Evolutionary conservation across 2,329 filamentous ascomycete species (phyloP), one percentile per base, ranked within the genome.

Genomic region (Cladosporium sp.): DNA sequence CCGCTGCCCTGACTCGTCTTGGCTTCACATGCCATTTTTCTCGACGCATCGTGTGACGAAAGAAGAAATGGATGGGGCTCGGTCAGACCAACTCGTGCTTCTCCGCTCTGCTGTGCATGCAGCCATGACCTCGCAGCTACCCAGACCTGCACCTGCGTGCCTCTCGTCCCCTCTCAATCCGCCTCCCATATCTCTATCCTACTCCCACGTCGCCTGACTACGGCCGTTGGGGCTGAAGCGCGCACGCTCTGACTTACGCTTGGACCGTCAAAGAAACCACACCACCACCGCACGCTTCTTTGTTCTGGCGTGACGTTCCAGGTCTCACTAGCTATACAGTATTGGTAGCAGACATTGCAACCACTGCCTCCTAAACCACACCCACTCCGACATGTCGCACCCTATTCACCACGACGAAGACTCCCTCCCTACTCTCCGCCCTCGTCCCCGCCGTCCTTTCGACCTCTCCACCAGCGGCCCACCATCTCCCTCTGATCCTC

Each of bases 371-470:
- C 30, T 25, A 26, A 51, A 18, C 11, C 11, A 56, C 32, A 18
- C 5, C 11, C 34, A 30, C 10, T 5, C 49, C 53, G 68, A 34
- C 59, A 76, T 75, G 73, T 70, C 66, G 67, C 70, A 74, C 65
- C 70, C 70, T 23, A 26, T 60, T 4, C 63, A 68, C 18, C 68
- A 71, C 67, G 51, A 65, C 66, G 70, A 71, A 58, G 69, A 72
- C 51, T 64, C 67, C 30, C 65, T 67, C 28, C 43, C 57, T 21
- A n/a, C 63, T 8, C 56, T 65, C 32, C 63, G 63, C 16, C 92
- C 92, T 6, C 85, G 89, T 67, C 90, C 91, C 25, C 87, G 89
- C 66, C 87, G 91, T 53, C 85, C 89, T 18, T 93, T 93, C 79
- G 85, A 89, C 32, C 77, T 89, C 66, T 83, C 83, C 65, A 79